Base-by-base conservation (phyloP, 2,329 filamentous ascomycete genomes). In the Scedosporium aurantiacum region DNA sequence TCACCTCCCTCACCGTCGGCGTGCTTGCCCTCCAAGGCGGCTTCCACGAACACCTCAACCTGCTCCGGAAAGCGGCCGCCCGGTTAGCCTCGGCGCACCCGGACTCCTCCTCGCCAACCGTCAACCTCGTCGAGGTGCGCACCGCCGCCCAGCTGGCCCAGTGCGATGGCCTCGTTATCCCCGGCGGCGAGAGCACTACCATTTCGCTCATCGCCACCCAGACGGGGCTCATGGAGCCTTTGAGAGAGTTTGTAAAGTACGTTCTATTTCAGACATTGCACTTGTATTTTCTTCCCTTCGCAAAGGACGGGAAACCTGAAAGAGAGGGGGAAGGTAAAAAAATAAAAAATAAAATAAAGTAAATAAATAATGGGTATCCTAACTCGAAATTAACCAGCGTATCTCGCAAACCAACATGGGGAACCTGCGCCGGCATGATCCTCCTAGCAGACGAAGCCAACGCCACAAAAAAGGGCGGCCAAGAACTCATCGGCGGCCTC, bases 391-490 rank as follows among this genome's bases (percentile, higher is more conserved):
- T 2, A 10, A 10, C 47, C 65, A 93, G 90, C 69, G 78, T 89
- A 47, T 77, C 84, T 60, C 84, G 88, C 66, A 91, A 89, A 67
- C 92, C 92, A 10, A 90, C 89, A 25, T 99, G 93, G 93, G 94
- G 94, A 62, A 97, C 94, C 21, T 99, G 94, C 72, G 94, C 94
- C 12, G 94, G 94, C 8, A 82, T 97, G 62, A 97, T 99, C 67
- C 78, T 97, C 57, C 85, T 99, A 58, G 88, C 91, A 1, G 89
- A 96, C 69, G 86, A 88, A 63, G 93, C 91, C 58, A 96, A 93
- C 72, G 84, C 87, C 64, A 91, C 90, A 43, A 97, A 97, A 72
- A 86, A 89, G 68, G 91, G 91, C 52, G 93, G 93, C 0, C 94
- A 97, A 73, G 91, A 96, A 63, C 81, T 97, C 60, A 91, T 99